Base-by-base conservation (phyloP, 2,329 filamentous ascomycete genomes). In the Thermoascus crustaceus region DNA sequence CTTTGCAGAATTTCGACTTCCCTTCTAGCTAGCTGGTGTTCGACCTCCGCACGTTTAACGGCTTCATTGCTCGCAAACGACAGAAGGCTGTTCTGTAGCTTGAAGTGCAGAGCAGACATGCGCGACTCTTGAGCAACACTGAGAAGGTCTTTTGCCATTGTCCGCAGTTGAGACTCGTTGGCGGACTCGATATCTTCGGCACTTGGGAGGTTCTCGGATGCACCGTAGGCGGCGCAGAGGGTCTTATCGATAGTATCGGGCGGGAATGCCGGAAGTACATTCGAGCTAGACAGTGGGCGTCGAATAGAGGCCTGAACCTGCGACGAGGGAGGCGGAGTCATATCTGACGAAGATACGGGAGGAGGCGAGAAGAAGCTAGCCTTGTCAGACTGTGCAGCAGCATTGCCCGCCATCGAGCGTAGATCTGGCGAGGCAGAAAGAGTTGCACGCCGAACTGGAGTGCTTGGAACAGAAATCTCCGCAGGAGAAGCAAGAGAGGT, bases 1-100 rank as follows among this genome's bases (percentile, higher is more conserved):
- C 74, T 72, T 41, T 87, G 82, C 18, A 95, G 67, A 8, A 88
- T 84, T 42, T 94, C 84, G 13, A 94, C 82, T 60, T 95, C 87
- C 14, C 83, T 75, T 43, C 85, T 77, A n/a, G 82, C 82, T 76
- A 95, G 88, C 45, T 91, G 84, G 50, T 94, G 83, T 60, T 95
- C 89, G 4, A 95, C 88, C 22, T 80, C 82, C 47, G 89, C 86
- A 17, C 87, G 79, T 60, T 93, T 88, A 7, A 85, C 76, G 19
- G 87, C 82, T 48, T 94, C 86, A 32, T 82, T 79, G 36, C 84
- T 87, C 53, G 94, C 85, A 45, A 95, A 79, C 34, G 76, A 79
- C 18, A 94, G 73, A 53, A 95, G 74, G 49, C 82, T 87, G 54
- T 88, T 83, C 58, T 95, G 89, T 36, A 96, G 68, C 63, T 91